Evolutionary conservation across 1,284 basidiomycete species (phyloP).

Genomic region (Retiboletus flavoniger): DNA sequence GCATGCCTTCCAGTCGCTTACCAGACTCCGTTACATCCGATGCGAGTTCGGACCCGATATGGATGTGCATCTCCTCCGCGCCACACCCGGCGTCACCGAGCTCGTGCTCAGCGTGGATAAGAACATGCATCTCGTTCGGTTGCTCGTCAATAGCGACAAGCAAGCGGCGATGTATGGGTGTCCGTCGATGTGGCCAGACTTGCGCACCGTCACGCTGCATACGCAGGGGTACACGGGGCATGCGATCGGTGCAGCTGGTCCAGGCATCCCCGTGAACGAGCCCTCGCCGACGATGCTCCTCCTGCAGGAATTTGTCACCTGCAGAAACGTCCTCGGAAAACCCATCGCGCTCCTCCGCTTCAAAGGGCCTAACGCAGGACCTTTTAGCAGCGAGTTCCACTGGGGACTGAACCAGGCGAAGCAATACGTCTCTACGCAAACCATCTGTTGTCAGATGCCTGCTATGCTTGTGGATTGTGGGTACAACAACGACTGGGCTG

Average conservation of each 20-base stretch:
- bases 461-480: slow-evolving; percentile 27
- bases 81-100: slow-evolving; percentile 30
- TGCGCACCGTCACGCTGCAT: slow-evolving; percentile 30
- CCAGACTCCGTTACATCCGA: slow-evolving; percentile 28
- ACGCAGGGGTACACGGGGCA: slow-evolving; percentile 32
- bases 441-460: slow-evolving; percentile 23
- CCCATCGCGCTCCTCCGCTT: slow-evolving; percentile 28
- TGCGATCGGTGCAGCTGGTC: slow-evolving; percentile 16
- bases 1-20: slow-evolving; percentile 28
- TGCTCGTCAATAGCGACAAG: slow-evolving; percentile 37
- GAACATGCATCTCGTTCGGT: slow-evolving; percentile 31
- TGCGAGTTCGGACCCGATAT: slow-evolving; percentile 35
- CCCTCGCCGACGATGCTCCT: slow-evolving; percentile 32
- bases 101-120: slow-evolving; percentile 34
- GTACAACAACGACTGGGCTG: slow-evolving; percentile 32
- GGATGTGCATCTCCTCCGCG: slow-evolving; percentile 34
- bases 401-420: slow-evolving; percentile 30
- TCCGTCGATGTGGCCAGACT: slow-evolving; percentile 29
- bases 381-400: slow-evolving; percentile 32
- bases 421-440: slow-evolving; percentile 27
- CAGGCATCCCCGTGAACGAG: slow-evolving; percentile 30
- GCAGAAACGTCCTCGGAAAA: slow-evolving; percentile 21
- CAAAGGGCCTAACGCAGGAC: slow-evolving; percentile 34
- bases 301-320: slow-evolving; percentile 30
- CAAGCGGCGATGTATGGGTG: slow-evolving; percentile 31